These are phyloP conservation scores for Verticillium dahliae DNA, from an alignment of 2,329 filamentous ascomycete species.

Conservation along the genomic window DNA sequence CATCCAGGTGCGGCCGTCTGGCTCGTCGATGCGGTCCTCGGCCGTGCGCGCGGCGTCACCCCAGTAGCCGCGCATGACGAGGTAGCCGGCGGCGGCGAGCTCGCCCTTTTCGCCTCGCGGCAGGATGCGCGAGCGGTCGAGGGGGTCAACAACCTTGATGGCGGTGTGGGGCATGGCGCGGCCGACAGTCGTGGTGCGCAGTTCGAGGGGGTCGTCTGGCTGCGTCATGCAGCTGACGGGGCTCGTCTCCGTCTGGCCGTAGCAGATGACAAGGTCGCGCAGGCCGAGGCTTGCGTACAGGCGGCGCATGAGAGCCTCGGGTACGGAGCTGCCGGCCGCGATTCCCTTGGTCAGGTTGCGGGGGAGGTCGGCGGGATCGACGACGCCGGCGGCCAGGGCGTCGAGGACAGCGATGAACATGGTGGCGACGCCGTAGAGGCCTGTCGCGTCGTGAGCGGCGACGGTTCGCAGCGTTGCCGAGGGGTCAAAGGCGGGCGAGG, in stretches of 20 bases:
- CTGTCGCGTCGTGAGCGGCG: conserved; percentile 47
- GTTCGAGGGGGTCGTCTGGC: conserved; percentile 65
- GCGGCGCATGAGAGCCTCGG: conserved; percentile 70
- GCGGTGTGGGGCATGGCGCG: conserved; percentile 75
- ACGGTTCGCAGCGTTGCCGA: conserved; percentile 57
- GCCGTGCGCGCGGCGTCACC: conserved; percentile 62
- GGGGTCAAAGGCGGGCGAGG: conserved; percentile 81
- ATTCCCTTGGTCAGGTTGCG: conserved; percentile 73
- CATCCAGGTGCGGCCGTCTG: conserved; percentile 68
- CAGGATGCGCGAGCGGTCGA: conserved; percentile 51
- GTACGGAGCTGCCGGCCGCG: conserved; percentile 80
- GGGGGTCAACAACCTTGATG: conserved; percentile 67
- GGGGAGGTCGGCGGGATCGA: conserved; percentile 18
- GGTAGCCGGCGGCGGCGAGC: conserved; percentile 75
- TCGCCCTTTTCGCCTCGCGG: conserved; percentile 67
- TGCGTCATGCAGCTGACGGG: conserved; percentile 77
- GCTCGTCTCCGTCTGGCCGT: conserved; percentile 90
- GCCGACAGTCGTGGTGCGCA: conserved; percentile 71
- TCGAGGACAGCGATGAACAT: conserved; percentile 92
- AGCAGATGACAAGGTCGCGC: conserved; percentile 82
- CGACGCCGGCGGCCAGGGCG: conserved; percentile 47
- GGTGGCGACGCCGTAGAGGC: conserved; percentile 82
- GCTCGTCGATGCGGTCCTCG: conserved; percentile 51
- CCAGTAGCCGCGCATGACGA: conserved; percentile 90
- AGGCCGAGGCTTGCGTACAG: conserved; percentile 71